These are phyloP conservation scores for Osmanthus fragrans DNA, from an alignment of 257 asterid species.

Conservation along the genomic window DNA sequence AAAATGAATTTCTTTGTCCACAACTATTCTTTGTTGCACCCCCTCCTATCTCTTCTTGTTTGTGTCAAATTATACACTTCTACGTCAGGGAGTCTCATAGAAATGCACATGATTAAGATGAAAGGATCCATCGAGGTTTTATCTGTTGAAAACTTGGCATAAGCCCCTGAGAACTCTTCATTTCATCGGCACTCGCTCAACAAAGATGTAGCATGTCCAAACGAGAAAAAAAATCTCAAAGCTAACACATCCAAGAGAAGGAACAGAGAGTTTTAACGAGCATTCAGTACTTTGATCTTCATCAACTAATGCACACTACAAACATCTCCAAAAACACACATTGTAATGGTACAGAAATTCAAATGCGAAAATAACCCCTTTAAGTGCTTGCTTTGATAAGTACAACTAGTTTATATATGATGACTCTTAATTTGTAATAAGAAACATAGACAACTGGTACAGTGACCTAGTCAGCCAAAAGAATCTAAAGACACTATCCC, in stretches of 20 bases:
- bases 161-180: background rate
- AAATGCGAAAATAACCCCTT: background rate
- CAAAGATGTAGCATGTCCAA: background rate
- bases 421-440: background rate
- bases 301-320: too few relatives aligned
- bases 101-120: background rate
- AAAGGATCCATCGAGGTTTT: background rate
- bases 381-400: background rate
- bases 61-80: too few relatives aligned
- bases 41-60: too few relatives aligned
- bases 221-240: too few relatives aligned
- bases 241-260: background rate
- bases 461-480: background rate
- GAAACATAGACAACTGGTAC: background rate
- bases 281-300: background rate
- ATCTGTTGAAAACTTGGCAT: background rate
- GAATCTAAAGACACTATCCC: background rate
- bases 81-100: too few relatives aligned
- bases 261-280: background rate
- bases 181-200: background rate
- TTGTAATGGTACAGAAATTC: background rate
- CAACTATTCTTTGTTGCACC: too few relatives aligned
- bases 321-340: background rate
- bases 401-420: background rate
- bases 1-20: too few relatives aligned